Evolutionary conservation across 2,329 filamentous ascomycete species (phyloP), one percentile per base, ranked within the genome.

Genomic region (Didymosphaeria variabile): DNA sequence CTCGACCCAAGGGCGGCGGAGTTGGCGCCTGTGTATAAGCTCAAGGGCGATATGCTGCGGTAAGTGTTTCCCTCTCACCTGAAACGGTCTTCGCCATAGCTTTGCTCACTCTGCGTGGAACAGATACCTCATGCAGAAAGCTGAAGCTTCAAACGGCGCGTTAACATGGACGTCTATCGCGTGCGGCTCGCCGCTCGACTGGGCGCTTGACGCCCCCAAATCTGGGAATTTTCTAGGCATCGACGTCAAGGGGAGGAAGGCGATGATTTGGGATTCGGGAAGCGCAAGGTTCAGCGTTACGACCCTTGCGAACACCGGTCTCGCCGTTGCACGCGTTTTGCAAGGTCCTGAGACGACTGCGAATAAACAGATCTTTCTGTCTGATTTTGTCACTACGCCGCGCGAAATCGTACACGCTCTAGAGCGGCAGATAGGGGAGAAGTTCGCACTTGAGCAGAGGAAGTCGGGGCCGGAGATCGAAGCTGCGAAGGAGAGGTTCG

Each of bases 1-100:
- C 62, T 67, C 6, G 77, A 80, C 61, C 64, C 70, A 0, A 67
- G 70, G 2, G 67, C 72, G 0, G 57, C 65, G 4, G 60, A 54
- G 1, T 58, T 82, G 5, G 65, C 67, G 23, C 80, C 80, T 0
- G 74, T 80, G 7, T 82, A 74, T 60, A 64, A 64, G 8, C 65
- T 62, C 26, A 82, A 82, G 60, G 26, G 26, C 26, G 6, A 29
- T 4, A 29, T 29, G 26, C 26, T 29, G 4, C 1, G 26, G 26
- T 29, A 29, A 29, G 26, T 29, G 4, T 29, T 4, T 29, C 26
- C n/a, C n/a, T n/a, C n/a, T n/a, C n/a, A n/a, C n/a, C n/a, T n/a
- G n/a, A n/a, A n/a, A n/a, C n/a, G n/a, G n/a, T n/a, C n/a, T n/a
- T n/a, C n/a, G n/a, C n/a, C n/a, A n/a, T 29, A 29, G 1, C 26